phyloP scores from a whole-genome alignment of 257 asterid genomes.

The Mitragyna speciosa region DNA sequence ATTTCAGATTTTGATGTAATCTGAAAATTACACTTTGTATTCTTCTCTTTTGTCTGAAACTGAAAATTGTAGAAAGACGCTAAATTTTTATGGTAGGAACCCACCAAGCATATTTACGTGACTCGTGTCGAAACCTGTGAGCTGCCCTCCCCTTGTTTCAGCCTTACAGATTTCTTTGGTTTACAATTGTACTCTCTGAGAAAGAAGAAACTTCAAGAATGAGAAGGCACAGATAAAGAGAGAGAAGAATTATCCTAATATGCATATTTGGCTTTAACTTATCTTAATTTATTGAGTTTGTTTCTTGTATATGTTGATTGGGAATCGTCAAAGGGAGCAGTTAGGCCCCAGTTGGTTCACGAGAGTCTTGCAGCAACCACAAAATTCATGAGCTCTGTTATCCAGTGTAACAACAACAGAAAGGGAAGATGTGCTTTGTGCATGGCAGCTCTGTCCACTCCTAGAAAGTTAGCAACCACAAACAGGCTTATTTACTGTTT shows the following conservation, averaged over 20 bases:
- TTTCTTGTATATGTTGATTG: slow-evolving; percentile 30
- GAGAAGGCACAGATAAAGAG: background rate
- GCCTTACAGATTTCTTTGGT: background rate
- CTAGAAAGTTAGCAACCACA: background rate
- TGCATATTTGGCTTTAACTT: background rate
- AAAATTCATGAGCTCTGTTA: slow-evolving; percentile 2
- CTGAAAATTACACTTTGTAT: background rate
- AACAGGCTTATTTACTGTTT: background rate
- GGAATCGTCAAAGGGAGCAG: slow-evolving; percentile 31
- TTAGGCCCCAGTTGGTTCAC: slow-evolving; percentile 56
- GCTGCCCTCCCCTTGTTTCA: slow-evolving; percentile 14
- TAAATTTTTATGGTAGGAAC: background rate
- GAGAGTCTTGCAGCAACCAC: slow-evolving; percentile 38
- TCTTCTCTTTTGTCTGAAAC: slow-evolving; percentile 21
- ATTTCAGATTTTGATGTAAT: background rate
- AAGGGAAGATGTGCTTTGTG: background rate
- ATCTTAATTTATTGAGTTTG: background rate
- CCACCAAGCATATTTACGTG: slow-evolving; percentile 2
- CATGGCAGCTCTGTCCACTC: slow-evolving; percentile 3
- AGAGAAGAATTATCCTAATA: background rate
- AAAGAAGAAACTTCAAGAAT: slow-evolving; percentile 11
- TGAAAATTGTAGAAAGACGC: background rate
- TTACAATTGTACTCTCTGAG: background rate
- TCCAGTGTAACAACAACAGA: background rate
- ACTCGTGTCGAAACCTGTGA: slow-evolving; percentile 42